Evolutionary conservation across 2,329 filamentous ascomycete genomes (phyloP), one percentile per base, ranked within the genome.

Genomic region (Pezicula radicicola): DNA sequence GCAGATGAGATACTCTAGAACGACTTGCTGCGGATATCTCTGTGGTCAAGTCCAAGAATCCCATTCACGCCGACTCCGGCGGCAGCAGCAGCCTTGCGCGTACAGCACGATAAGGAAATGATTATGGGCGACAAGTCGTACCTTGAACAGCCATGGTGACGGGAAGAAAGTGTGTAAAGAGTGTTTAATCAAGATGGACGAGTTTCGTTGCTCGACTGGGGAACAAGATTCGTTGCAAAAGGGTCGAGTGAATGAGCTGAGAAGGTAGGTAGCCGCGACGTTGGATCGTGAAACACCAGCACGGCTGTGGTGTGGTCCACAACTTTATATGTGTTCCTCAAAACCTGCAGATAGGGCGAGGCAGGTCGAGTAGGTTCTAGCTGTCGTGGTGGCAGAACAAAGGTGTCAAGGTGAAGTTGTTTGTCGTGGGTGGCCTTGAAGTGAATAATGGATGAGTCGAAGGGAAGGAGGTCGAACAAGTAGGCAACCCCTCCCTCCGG

Each of bases 81-180:
- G 39, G 40, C 44, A 45, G 42, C 52, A 56, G 42, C 50, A 56
- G 54, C 54, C 54, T 56, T 36, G 46, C 41, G 13, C 16, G n/a
- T 41, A 7, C 8, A 37, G 4, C 7, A 39, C 21, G 50, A 46
- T 42, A 42, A 19, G 16, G 40, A 25, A 5, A 25, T 25, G 25
- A 42, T 47, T 41, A 46, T 27, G 43, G 18, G 25, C 19, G 15
- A 21, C 39, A 30, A 19, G 35, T 54, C 54, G 36, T 56, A 60
- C 58, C 58, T 56, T 60, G 54, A 25, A 45, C 39, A 30, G 48
- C 53, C 58, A 60, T 60, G 13, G 46, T 54, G 54, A 37, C 30
- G 30, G 30, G 4, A 13, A 13, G 30, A 40, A 25, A 27, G 42
- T 19, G 37, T 47, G 13, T 18, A 13, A 33, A 13, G 9, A 33